phyloP scores from a whole-genome alignment of 495 filamentous ascomycete genomes.

The Letharia lupina region DNA sequence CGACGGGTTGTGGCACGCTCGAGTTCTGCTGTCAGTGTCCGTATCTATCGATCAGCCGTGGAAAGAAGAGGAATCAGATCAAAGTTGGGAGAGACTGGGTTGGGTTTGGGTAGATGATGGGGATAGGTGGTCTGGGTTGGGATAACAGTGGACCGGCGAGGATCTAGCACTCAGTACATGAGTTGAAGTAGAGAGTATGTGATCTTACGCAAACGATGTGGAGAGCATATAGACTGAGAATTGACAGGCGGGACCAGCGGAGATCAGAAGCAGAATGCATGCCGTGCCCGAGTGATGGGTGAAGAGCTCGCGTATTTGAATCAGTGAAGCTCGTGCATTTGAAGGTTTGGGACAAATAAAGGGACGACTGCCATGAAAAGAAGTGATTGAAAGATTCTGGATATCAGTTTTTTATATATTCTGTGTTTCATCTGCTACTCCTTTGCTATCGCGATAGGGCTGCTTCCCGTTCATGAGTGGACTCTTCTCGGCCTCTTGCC shows the following conservation, averaged over 20 bases:
- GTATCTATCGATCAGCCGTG: not conserved
- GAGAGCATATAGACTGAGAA: not conserved
- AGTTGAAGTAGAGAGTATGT: not conserved
- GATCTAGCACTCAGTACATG: not conserved
- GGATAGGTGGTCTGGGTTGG: not conserved
- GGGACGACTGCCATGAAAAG: not conserved
- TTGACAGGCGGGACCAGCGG: not conserved
- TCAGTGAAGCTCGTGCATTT: not conserved
- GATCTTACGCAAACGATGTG: not conserved
- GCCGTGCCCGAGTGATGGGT: not conserved
- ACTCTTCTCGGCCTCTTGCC: constrained; percentile 10
- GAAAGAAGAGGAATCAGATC: not conserved
- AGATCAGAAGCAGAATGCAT: not conserved
- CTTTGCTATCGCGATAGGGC: not conserved
- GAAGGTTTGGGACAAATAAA: not conserved
- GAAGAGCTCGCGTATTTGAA: not conserved
- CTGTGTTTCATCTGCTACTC: not conserved
- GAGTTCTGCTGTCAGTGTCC: too few relatives aligned
- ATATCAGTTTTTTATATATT: not conserved
- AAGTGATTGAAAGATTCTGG: not conserved
- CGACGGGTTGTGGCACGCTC: not conserved
- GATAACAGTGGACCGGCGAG: not conserved
- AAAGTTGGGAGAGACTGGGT: not conserved
- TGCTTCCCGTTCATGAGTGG: constrained; percentile 6
- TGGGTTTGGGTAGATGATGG: not conserved